Conservation (phyloP, 2,329 filamentous ascomycete genomes). For the Monilinia laxa region DNA sequence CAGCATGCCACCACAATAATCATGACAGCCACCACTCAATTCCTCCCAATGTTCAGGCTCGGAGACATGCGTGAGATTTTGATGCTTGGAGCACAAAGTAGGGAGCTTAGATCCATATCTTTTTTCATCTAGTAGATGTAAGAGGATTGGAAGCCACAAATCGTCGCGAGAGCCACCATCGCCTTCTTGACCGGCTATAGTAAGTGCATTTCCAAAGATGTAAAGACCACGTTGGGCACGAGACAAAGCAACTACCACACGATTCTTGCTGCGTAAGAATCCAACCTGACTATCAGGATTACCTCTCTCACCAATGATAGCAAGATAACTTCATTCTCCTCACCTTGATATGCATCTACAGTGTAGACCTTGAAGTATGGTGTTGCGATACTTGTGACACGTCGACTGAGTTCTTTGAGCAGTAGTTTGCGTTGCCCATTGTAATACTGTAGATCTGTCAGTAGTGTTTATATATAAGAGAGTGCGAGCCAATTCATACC, state of each 20-base stretch:
- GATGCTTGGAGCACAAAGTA: slow-evolving; percentile 62
- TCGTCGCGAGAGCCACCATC: slow-evolving; percentile 30
- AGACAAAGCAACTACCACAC: slow-evolving; percentile 59
- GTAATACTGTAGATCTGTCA: slow-evolving; percentile 59
- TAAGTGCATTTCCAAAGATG: slow-evolving; percentile 73
- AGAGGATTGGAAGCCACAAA: slow-evolving; percentile 40
- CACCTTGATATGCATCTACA: slow-evolving; percentile 86
- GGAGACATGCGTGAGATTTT: slow-evolving; percentile 50
- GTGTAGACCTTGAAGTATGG: slow-evolving; percentile 63
- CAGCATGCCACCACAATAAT: slow-evolving; percentile 45
- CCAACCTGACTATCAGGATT: slow-evolving; percentile 60
- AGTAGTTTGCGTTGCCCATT: slow-evolving; percentile 75
- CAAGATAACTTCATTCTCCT: slow-evolving; percentile 82
- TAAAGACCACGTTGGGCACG: slow-evolving; percentile 79
- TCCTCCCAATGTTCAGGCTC: slow-evolving; percentile 53
- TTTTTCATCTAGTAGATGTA: slow-evolving; percentile 45
- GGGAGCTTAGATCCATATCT: slow-evolving; percentile 50
- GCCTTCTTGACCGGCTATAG: slow-evolving; percentile 39
- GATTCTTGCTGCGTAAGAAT: slow-evolving; percentile 66
- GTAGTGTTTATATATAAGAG: not conserved
- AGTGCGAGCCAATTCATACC: not conserved
- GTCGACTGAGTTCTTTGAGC: slow-evolving; percentile 45
- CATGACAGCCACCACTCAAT: slow-evolving; percentile 54
- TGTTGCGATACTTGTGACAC: slow-evolving; percentile 41
- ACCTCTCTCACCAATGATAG: slow-evolving; percentile 78